These are phyloP conservation scores for Ramaria rubella DNA, from an alignment of 768 basidiomycete species.

Conservation along the genomic window DNA sequence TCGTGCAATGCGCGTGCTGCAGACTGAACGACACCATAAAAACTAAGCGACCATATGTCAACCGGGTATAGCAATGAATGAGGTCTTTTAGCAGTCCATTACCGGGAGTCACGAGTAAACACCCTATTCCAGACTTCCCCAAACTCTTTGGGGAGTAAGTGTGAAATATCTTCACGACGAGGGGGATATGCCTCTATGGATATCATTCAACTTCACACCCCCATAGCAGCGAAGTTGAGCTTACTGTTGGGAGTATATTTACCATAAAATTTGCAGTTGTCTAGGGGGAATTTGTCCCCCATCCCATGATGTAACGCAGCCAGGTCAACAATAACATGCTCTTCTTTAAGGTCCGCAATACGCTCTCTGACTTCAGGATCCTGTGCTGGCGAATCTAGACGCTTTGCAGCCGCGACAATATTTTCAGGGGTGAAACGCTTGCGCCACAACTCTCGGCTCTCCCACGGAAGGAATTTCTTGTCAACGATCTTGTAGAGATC, in stretches of 20 bases:
- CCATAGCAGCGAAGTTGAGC: slow-evolving; percentile 12
- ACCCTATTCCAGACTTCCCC: slow-evolving; percentile 64
- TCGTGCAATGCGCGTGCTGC: slow-evolving; percentile 21
- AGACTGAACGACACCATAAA: slow-evolving; percentile 57
- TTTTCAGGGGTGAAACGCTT: slow-evolving; percentile 29
- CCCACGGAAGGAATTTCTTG: slow-evolving; percentile 43
- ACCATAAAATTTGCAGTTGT: slow-evolving; percentile 66
- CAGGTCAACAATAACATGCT: slow-evolving; percentile 60
- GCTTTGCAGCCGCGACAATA: slow-evolving; percentile 40
- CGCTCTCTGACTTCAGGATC: slow-evolving; percentile 16
- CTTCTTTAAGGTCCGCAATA: slow-evolving; percentile 31
- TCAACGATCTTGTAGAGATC: slow-evolving; percentile 69
- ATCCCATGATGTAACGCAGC: slow-evolving; percentile 73
- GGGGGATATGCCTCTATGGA: slow-evolving; percentile 31
- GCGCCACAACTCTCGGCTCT: slow-evolving; percentile 22
- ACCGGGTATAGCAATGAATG: background rate
- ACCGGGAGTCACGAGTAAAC: slow-evolving; percentile 56
- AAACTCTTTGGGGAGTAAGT: slow-evolving; percentile 56
- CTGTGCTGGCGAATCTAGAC: background rate
- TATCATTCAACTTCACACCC: background rate
- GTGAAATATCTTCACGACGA: slow-evolving; percentile 57
- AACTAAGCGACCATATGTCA: slow-evolving; percentile 21
- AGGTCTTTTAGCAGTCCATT: slow-evolving; percentile 15
- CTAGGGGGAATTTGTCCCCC: slow-evolving; percentile 61
- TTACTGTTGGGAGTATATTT: slow-evolving; percentile 55